Evolutionary conservation across 176 grass and related monocot species (phyloP).

Genomic region (Musa beccarii): DNA sequence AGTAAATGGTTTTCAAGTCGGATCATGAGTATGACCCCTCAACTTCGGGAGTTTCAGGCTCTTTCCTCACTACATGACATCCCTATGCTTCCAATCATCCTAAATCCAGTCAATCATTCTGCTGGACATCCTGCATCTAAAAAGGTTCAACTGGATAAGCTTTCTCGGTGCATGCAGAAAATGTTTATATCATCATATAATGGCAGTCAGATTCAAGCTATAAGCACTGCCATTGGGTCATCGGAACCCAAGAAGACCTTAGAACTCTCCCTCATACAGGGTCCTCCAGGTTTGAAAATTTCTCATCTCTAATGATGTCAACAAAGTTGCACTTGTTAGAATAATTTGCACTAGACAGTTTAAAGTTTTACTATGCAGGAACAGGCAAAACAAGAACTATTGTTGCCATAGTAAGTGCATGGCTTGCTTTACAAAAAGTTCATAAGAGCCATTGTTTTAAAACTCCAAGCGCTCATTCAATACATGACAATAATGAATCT

Average conservation of each 20-base stretch:
- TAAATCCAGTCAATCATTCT: conserved; percentile 50
- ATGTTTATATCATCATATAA: conserved; percentile 74
- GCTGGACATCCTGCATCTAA: conserved; percentile 35
- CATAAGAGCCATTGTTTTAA: conserved; percentile 33
- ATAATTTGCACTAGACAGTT: conserved; percentile 12
- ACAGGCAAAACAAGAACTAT: conserved; percentile 92
- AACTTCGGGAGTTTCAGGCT: conserved; percentile 84
- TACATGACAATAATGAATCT: conserved; percentile 24
- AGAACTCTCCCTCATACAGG: conserved; percentile 90
- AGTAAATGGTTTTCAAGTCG: conserved; percentile 83
- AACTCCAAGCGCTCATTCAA: conserved; percentile 24
- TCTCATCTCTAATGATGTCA: background rate
- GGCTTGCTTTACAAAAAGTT: conserved; percentile 48
- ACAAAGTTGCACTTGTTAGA: background rate
- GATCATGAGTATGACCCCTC: conserved; percentile 85
- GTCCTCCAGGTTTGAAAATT: conserved; percentile 64
- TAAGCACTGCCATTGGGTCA: conserved; percentile 42
- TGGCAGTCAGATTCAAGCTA: conserved; percentile 73
- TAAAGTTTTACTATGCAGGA: conserved; percentile 43
- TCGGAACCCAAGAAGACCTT: conserved; percentile 32
- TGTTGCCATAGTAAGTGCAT: conserved; percentile 75
- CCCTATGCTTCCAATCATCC: conserved; percentile 73
- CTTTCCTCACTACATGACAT: conserved; percentile 83
- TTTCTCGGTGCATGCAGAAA: conserved; percentile 42
- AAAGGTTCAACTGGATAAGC: conserved; percentile 46